Evolutionary conservation across 2,329 filamentous ascomycete genomes (phyloP).

Genomic region (Tympanopsis confertula): DNA sequence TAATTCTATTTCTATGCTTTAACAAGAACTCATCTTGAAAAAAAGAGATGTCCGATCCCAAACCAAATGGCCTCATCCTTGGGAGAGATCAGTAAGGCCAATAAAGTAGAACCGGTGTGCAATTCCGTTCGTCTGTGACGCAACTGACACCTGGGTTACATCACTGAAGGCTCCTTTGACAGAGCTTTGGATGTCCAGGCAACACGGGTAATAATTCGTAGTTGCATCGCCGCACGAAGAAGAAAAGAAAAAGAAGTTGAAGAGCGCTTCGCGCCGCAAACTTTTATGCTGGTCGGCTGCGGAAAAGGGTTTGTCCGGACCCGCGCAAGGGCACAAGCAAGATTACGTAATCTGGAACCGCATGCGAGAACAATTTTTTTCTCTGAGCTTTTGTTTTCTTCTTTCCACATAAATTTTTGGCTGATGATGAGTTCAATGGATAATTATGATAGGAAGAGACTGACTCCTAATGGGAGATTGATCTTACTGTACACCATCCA

Average conservation of each 20-base stretch:
- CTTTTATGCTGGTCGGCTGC: background rate
- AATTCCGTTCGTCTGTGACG: slow-evolving; percentile 43
- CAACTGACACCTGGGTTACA: slow-evolving; percentile 43
- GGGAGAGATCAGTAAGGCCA: slow-evolving; percentile 21
- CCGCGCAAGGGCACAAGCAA: background rate
- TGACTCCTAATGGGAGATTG: background rate
- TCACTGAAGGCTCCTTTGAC: slow-evolving; percentile 19
- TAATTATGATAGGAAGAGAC: background rate
- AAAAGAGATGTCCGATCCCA: background rate
- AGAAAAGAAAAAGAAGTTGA: slow-evolving; percentile 17
- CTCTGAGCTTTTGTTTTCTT: background rate
- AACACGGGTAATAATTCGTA: slow-evolving; percentile 41
- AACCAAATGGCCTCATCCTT: slow-evolving; percentile 29
- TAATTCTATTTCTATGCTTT: too few species aligned
- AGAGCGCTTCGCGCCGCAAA: background rate
- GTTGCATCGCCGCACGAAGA: slow-evolving; percentile 46
- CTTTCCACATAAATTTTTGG: background rate
- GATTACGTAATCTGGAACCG: background rate
- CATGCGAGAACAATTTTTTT: background rate
- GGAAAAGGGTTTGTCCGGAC: background rate
- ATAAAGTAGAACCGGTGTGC: slow-evolving; percentile 35
- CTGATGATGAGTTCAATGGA: background rate
- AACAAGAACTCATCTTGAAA: too few species aligned
- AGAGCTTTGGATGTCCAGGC: slow-evolving; percentile 27
- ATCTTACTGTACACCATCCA: background rate